Percentiles rank a stretch among this genome's conserved stretches.
Conservation (phyloP, 371 early-diverging fungal species). For the Batkoa obscura region DNA sequence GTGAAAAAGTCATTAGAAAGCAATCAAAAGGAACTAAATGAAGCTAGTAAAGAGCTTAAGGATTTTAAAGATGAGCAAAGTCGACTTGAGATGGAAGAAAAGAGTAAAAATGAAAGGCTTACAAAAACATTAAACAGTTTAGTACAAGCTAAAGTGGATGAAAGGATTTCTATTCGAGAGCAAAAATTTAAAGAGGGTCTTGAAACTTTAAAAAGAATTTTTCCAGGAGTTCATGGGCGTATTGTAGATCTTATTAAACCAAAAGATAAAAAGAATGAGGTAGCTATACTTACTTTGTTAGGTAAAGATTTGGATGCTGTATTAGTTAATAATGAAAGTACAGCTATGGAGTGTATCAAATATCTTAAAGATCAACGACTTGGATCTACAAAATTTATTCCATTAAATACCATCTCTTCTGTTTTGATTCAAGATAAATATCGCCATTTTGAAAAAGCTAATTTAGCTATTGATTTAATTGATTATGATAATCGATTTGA, state of each 20-base stretch:
- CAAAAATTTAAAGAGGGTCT: constrained; percentile 51
- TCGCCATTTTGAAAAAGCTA: constrained; percentile 46
- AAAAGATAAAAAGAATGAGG: constrained; percentile 80
- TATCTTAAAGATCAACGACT: constrained; percentile 85
- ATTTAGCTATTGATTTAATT: constrained; percentile 74
- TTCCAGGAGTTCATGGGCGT: constrained; percentile 80
- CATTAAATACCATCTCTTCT: constrained; percentile 57
- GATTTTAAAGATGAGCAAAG: constrained; percentile 18
- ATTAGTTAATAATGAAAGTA: constrained; percentile 53
- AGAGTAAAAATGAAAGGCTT: constrained; percentile 64
- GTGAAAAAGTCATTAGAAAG: constrained; percentile 17
- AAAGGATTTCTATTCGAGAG: constrained; percentile 64
- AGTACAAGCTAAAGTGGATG: constrained; percentile 58
- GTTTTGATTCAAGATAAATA: constrained; percentile 62
- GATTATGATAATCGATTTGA: constrained; percentile 61
- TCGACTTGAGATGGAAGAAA: constrained; percentile 31
- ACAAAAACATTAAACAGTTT: constrained; percentile 46
- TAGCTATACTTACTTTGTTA: constrained; percentile 56
- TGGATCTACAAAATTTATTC: constrained; percentile 88
- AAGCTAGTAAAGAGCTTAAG: constrained; percentile 9
- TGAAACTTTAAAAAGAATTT: constrained; percentile 61
- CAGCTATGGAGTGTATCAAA: constrained; percentile 63
- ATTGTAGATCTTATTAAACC: constrained; percentile 82
- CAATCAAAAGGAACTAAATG: constrained; percentile 29
- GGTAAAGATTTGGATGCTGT: constrained; percentile 65